Evolutionary conservation across 345 rosid species (phyloP), one percentile per base, ranked within the genome.

Genomic region (Cardamine resedifolia): DNA sequence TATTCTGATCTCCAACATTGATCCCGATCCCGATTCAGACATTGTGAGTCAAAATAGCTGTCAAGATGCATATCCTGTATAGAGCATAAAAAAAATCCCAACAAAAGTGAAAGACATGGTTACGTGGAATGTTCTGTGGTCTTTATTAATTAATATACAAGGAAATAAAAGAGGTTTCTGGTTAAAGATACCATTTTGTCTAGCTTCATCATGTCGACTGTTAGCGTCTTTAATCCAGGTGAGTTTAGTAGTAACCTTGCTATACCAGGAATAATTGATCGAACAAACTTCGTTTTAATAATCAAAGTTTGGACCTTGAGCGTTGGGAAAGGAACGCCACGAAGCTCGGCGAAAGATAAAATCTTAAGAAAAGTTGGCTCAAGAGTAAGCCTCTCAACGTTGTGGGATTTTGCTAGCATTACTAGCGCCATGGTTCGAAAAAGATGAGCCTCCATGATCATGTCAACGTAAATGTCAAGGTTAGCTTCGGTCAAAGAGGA

Each of bases 201-300:
- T 10, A 12, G 24, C 24, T 24, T 20, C 19, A 7, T 18, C 33
- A 47, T 65, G 44, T 73, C 19, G 23, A 58, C 44, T 2, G 43
- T 68, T 30, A 80, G 55, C 62, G 68, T 64, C 57, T 80, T 43
- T 20, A 76, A 67, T 28, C 28, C 9, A 49, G 66, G 68, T 20
- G 72, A 76, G 16, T 63, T 71, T 27, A 21, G 71, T 28, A 80
- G 64, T 21, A 61, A 57, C 30, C 23, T 48, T 18, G 47, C 63
- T 1, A 66, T 71, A 30, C 68, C 75, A 28, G 62, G 70, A 26
- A 62, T 51, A 15, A 28, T 50, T 56, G 66, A 49, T 18, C 68
- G 49, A 7, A 30, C 21, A 26, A 72, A 10, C 33, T 7, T 15
- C 2, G 71, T 68, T 7, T 58, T 21, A 11, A 80, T 16, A 2